A percentile compares a stretch with the other conserved stretches of the same genome.
Evolutionary conservation across 2,329 filamentous ascomycete species (phyloP).

Genomic region (Cryphonectria nitschkei): DNA sequence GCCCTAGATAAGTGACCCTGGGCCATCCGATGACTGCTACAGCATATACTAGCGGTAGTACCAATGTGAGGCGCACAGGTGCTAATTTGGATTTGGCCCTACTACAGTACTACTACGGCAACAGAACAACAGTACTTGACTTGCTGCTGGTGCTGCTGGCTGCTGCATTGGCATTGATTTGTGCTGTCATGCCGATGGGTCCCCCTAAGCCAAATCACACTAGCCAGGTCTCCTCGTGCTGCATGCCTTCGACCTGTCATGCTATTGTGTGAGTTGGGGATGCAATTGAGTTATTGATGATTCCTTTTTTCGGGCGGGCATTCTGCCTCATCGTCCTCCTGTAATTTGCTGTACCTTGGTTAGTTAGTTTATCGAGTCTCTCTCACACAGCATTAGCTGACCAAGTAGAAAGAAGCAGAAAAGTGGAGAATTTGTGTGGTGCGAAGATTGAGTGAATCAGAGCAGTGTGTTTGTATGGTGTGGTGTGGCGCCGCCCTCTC

Average conservation of each 20-base stretch:
- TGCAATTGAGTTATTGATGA: neutral
- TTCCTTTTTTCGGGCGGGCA: neutral
- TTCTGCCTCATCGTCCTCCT: too few relatives aligned
- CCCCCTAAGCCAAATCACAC: neutral
- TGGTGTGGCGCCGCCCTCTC: slow-evolving; percentile 1
- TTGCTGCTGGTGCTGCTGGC: neutral
- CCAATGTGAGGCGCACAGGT: neutral
- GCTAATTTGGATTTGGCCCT: too few relatives aligned
- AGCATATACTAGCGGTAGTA: too few relatives aligned
- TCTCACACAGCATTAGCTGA: neutral
- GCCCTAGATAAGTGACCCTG: neutral
- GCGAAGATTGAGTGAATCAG: neutral
- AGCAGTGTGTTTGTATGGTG: neutral
- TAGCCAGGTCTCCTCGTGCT: neutral
- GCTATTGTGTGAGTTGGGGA: neutral
- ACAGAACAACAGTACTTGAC: neutral
- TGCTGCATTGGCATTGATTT: neutral
- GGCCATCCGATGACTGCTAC: neutral
- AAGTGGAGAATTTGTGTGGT: neutral
- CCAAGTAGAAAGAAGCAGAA: neutral
- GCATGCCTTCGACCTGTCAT: neutral
- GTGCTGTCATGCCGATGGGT: slow-evolving; percentile 1
- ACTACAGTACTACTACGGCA: neutral
- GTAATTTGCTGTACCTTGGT: neutral
- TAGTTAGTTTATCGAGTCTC: neutral